Evolutionary conservation across 345 rosid genomes (phyloP), one percentile per base, ranked within the genome.

Genomic region (Mallotus nudiflorus): DNA sequence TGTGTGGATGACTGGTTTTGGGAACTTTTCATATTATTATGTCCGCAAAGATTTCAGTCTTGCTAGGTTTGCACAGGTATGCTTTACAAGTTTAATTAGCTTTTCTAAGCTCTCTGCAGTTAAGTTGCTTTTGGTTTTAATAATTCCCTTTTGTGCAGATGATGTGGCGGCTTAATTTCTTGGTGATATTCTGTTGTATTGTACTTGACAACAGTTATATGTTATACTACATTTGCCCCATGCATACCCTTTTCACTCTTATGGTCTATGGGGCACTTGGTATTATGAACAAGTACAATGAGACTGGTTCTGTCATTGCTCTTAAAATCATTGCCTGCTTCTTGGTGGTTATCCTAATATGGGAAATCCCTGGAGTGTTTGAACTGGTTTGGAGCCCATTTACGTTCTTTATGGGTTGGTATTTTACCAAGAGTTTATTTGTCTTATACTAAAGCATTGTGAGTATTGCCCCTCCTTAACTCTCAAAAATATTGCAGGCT

Each of bases 1-100:
- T 85, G 99, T 95, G 70, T 95, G 99, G 99, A 95, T 95, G 99
- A 95, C 99, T 85, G 99, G 99, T 70, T 95, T 95, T 75, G 99
- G 97, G 67, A 92, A 92, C 76, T 95, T 95, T 81, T 95, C 99
- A n/a, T 92, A 92, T 77, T 95, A 95, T 76, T 95, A 95, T 66
- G 77, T 95, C 69, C 99, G 99, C 73, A 95, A 95, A 81, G 99
- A 95, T 85, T 95, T 92, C 73, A 89, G 99, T 73, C 85, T 90
- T 81, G 80, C 86, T 45, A 85, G 99, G 87, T 95, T 95, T 85
- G 97, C 97, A 25, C 99, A 95, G 97, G 99, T 95, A 83, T 62
- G 70, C 46, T 73, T 35, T 40, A 37, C 58, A 28, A 65, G 54
- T 59, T 29, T 50, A 22, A 22, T 39, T 58, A 52, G 68, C 48